Evolutionary conservation across 2,329 filamentous ascomycete genomes (phyloP).

Genomic region (Monosporascus cannonballus): DNA sequence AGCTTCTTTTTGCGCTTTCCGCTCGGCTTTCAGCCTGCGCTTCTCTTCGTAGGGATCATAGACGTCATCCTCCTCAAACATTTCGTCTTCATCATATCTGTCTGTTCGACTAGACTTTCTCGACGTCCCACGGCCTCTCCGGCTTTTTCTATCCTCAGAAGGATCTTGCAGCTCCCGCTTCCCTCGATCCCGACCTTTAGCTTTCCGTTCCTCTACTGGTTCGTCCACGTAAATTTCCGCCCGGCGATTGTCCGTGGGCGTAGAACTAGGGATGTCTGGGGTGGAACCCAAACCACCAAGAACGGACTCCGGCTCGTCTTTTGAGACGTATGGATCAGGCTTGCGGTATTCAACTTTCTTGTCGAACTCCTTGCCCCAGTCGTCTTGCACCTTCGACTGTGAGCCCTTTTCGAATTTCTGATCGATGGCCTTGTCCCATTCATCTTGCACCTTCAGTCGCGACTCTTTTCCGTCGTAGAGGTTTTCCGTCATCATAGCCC

Average conservation of each 20-base stretch:
- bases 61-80: constrained; percentile 18
- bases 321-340: not conserved
- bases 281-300: not conserved
- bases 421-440: not conserved
- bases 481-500: constrained; percentile 6
- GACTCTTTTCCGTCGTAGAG: not conserved
- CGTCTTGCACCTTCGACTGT: not conserved
- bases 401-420: constrained; percentile 4
- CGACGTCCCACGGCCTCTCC: constrained; percentile 4
- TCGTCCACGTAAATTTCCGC: not conserved
- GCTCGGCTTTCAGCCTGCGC: constrained; percentile 32
- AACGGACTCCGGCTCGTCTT: not conserved
- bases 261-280: not conserved
- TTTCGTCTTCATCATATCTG: constrained; percentile 16
- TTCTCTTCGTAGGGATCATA: constrained; percentile 35
- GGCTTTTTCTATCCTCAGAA: constrained; percentile 3
- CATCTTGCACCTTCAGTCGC: not conserved
- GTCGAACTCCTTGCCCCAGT: constrained; percentile 11
- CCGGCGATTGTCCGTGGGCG: not conserved
- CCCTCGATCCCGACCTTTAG: not conserved
- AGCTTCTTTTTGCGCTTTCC: constrained; percentile 33
- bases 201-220: not conserved
- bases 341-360: not conserved
- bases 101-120: constrained; percentile 8
- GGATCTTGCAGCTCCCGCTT: not conserved